These are phyloP conservation scores for Aspergillus funiculosus DNA, from an alignment of 495 filamentous ascomycete genomes.

Conservation along the genomic window DNA sequence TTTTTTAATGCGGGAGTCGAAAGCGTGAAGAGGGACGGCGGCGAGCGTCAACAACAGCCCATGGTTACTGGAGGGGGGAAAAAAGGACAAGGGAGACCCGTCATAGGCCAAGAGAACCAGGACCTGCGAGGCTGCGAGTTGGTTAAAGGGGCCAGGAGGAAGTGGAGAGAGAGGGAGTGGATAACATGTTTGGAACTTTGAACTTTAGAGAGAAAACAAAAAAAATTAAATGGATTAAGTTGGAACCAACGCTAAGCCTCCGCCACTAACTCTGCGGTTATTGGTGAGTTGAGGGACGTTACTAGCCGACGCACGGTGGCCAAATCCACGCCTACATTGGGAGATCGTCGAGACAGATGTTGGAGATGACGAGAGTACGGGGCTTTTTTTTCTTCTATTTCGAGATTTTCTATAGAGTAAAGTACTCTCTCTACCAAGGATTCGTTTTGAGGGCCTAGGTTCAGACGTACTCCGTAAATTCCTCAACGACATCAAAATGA, in stretches of 20 bases:
- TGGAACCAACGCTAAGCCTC: conserved; percentile 28
- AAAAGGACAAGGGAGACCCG: conserved; percentile 1
- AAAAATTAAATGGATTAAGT: too few relatives aligned
- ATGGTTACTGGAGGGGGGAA: too few relatives aligned
- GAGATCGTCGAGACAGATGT: background rate
- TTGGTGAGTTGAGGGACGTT: background rate
- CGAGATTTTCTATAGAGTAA: too few relatives aligned
- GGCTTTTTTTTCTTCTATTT: background rate
- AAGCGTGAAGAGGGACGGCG: conserved; percentile 2
- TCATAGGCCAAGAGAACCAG: conserved; percentile 13
- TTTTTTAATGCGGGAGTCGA: background rate
- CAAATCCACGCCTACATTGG: background rate
- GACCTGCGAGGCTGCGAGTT: too few relatives aligned
- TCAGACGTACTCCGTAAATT: too few relatives aligned
- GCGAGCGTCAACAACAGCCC: conserved; percentile 16
- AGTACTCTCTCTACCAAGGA: too few relatives aligned
- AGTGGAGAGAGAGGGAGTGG: conserved; percentile 13
- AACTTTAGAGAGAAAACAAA: too few relatives aligned
- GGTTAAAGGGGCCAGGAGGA: background rate
- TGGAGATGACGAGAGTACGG: background rate
- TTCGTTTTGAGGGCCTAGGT: too few relatives aligned
- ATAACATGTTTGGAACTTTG: conserved; percentile 10
- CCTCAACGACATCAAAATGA: too few relatives aligned
- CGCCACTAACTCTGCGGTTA: too few relatives aligned
- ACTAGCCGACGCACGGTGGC: conserved; percentile 9